These are phyloP conservation scores for Penicillium simplicissimum DNA, from an alignment of 495 filamentous ascomycete genomes.

Conservation along the genomic window DNA sequence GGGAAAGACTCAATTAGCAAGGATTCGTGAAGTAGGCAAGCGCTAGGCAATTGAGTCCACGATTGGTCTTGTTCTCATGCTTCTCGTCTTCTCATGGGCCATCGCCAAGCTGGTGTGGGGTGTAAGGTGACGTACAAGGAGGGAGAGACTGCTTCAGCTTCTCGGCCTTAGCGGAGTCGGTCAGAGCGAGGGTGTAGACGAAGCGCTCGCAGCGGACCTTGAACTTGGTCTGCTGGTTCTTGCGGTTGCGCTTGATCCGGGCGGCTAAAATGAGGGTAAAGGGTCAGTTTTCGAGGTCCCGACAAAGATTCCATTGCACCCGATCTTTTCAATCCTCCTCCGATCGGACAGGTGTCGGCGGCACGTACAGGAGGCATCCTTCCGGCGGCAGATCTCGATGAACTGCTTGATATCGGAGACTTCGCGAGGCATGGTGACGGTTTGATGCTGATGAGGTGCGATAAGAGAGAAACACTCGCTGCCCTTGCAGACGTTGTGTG, in stretches of 20 bases:
- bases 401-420: slow-evolving; percentile 99
- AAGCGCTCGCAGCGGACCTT: slow-evolving; percentile 97
- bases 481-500: slow-evolving; percentile 28
- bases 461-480: slow-evolving; percentile 21
- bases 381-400: slow-evolving; percentile 99
- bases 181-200: slow-evolving; percentile 96
- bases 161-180: slow-evolving; percentile 98
- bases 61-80: background rate
- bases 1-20: slow-evolving; percentile 5
- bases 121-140: slow-evolving; percentile 68
- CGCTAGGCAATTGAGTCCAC: background rate
- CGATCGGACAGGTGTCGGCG: background rate
- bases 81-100: background rate
- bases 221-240: slow-evolving; percentile 93
- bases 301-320: slow-evolving; percentile 2
- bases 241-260: slow-evolving; percentile 94
- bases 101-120: background rate
- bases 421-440: slow-evolving; percentile 87
- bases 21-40: background rate
- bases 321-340: background rate
- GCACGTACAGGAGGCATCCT: slow-evolving; percentile 92
- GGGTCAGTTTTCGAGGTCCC: slow-evolving; percentile 19
- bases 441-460: slow-evolving; percentile 29
- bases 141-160: slow-evolving; percentile 99
- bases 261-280: slow-evolving; percentile 60